Base-by-base conservation (phyloP, 2,329 filamentous ascomycete genomes). In the Aspergillus sp. region DNA sequence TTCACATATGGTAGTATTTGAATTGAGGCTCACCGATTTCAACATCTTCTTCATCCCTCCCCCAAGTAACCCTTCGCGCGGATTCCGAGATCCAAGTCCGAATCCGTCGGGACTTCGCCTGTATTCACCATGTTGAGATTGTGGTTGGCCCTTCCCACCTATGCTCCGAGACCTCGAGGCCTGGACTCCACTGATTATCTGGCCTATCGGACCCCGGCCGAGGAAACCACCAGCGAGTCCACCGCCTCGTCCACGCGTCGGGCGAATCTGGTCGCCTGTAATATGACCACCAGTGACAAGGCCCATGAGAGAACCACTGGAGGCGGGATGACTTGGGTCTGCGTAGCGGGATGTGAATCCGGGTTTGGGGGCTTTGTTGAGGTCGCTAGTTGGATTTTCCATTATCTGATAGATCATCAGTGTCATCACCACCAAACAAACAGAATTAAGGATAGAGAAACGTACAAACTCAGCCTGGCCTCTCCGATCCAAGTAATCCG, bases 241-340 rank as follows among this genome's bases (percentile, higher is more conserved):
- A 36, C 57, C 58, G 54, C 61, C 57, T 57, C 56, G 62, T 24
- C 55, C 31, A 52, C 58, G 60, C 10, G 29, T 29, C 3, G 18
- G n/a, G 10, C n/a, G 46, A 16, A 65, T 32, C 56, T 52, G 42
- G 56, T 59, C 39, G 54, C 59, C 29, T 63, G 70, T 63, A 69
- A 81, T 49, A 5, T 70, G 66, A 0, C 82, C 82, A 1, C 82
- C 82, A 0, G 77, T 82, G 2, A 83, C 62, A 2, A 84, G 66
- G 0, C 77, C 73, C 3, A 83, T 65, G 9, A 83, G 68, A 6
- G 76, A 78, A 2, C 83, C 82, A 29, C 75, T 81, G 63, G 79
- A 82, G 32, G 78, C 80, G 0, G 82, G 76, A 61, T 84, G 79
- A 60, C 78, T 81, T 0, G 83, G 82, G 61, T 86, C 82, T 7